Percentiles rank a stretch among this genome's conserved stretches.
These are phyloP conservation scores for Linnemannia elongata DNA, from an alignment of 192 early-diverging fungal genomes.

Conservation along the genomic window DNA sequence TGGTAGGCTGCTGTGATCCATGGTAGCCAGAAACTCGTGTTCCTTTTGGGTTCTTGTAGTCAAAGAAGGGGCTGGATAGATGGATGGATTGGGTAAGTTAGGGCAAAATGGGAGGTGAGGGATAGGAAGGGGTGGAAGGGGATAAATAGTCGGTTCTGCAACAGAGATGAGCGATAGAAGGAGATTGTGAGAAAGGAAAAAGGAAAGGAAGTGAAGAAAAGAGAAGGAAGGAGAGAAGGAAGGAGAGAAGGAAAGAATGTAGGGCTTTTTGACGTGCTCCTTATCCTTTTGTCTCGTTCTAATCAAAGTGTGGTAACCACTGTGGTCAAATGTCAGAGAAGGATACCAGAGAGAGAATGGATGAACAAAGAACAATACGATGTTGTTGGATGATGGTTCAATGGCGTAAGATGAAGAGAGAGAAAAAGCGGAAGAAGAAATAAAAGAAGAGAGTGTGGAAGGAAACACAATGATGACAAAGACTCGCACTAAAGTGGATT, in stretches of 20 bases:
- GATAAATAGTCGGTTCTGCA: no score
- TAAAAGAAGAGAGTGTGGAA: no score
- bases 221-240: background rate
- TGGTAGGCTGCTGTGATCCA: conserved; percentile 18
- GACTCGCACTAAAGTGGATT: background rate
- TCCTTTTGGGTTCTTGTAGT: background rate
- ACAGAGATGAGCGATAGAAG: background rate
- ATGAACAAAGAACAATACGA: background rate
- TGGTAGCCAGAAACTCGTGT: background rate
- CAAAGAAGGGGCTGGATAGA: background rate
- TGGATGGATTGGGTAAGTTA: background rate
- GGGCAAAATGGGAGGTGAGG: background rate
- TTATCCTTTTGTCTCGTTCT: no score
- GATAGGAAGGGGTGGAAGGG: background rate
- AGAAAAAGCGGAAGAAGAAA: no score
- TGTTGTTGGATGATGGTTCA: background rate
- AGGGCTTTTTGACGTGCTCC: background rate
- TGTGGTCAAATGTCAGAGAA: background rate
- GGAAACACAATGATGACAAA: background rate
- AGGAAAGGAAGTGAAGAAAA: background rate
- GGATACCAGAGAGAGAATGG: background rate
- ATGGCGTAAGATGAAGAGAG: conserved; percentile 7
- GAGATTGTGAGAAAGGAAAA: no score
- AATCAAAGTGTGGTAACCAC: background rate
- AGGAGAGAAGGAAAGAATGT: background rate